These are phyloP conservation scores for Colletotrichum lini DNA, from an alignment of 2,329 filamentous ascomycete genomes.

Conservation along the genomic window DNA sequence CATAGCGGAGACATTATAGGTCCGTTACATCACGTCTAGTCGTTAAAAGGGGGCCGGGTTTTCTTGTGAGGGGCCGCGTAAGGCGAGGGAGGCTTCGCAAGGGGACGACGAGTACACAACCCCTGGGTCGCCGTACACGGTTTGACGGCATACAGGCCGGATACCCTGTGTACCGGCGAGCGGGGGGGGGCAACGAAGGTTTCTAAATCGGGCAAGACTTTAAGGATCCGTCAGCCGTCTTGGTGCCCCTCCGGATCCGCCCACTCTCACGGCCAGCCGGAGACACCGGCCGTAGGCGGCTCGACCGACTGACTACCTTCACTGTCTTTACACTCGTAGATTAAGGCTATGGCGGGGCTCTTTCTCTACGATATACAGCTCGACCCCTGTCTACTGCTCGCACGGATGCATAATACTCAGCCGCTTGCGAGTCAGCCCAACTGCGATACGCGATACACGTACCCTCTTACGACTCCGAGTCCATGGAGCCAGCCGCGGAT, in stretches of 20 bases:
- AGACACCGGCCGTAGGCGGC: conserved; percentile 16
- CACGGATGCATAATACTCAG: conserved; percentile 15
- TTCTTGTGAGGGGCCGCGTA: conserved; percentile 9
- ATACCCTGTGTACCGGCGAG: no score
- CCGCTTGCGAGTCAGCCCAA: conserved; percentile 24
- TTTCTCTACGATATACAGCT: not conserved
- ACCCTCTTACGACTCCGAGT: conserved; percentile 21
- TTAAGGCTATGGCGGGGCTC: conserved; percentile 11
- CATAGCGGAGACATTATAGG: conserved; percentile 15
- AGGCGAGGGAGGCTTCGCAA: conserved; percentile 23
- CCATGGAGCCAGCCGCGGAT: conserved; percentile 10
- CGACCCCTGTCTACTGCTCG: not conserved
- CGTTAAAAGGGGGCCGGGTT: not conserved
- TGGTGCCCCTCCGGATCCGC: conserved; percentile 5
- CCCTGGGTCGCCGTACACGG: no score
- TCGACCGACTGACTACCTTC: not conserved
- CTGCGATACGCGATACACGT: conserved; percentile 25
- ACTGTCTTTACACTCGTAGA: not conserved
- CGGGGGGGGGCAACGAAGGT: conserved; percentile 8
- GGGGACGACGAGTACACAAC: conserved; percentile 6
- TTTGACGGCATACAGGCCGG: conserved; percentile 1
- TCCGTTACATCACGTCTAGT: not conserved
- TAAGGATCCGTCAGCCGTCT: not conserved
- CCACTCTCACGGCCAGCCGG: conserved; percentile 18
- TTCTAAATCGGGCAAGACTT: conserved; percentile 17